Evolutionary conservation across 495 filamentous ascomycete species (phyloP).

Genomic region (Aspergillus bridgeri): DNA sequence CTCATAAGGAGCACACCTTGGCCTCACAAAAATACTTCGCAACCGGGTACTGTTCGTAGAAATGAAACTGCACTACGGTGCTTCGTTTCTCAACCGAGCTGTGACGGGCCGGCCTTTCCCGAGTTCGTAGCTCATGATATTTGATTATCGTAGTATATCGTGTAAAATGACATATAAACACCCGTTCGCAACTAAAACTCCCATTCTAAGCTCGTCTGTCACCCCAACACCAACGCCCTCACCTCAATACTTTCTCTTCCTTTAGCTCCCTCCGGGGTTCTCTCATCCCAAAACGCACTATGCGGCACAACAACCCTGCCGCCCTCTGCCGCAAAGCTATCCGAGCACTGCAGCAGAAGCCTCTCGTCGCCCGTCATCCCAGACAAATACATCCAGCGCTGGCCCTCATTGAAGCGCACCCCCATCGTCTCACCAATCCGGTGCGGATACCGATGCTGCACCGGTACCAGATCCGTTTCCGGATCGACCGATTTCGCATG

Average conservation of each 20-base stretch:
- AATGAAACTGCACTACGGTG: too few relatives aligned
- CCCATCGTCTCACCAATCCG: conserved; percentile 75
- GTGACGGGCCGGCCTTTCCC: too few relatives aligned
- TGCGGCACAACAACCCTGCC: conserved; percentile 63
- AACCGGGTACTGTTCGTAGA: too few relatives aligned
- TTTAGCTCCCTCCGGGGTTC: conserved; percentile 56
- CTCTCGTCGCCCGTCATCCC: conserved; percentile 74
- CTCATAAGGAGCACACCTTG: too few relatives aligned
- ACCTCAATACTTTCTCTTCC: conserved; percentile 84
- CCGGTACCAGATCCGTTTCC: conserved; percentile 57
- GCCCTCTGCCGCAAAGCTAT: conserved; percentile 58
- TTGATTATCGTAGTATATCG: too few relatives aligned
- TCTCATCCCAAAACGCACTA: conserved; percentile 74
- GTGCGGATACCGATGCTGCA: conserved; percentile 73
- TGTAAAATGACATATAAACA: too few relatives aligned
- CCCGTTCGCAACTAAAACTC: too few relatives aligned
- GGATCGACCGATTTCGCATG: conserved; percentile 51
- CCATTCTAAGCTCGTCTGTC: conserved; percentile 15
- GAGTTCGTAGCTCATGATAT: too few relatives aligned
- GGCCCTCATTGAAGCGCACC: conserved; percentile 54
- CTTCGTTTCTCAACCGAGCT: too few relatives aligned
- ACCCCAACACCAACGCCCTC: conserved; percentile 79
- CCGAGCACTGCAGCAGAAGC: conserved; percentile 79
- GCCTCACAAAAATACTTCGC: too few relatives aligned
- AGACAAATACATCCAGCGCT: conserved; percentile 76